phyloP scores from a whole-genome alignment of 495 filamentous ascomycete genomes.

The Aspergillus heteromorphus region DNA sequence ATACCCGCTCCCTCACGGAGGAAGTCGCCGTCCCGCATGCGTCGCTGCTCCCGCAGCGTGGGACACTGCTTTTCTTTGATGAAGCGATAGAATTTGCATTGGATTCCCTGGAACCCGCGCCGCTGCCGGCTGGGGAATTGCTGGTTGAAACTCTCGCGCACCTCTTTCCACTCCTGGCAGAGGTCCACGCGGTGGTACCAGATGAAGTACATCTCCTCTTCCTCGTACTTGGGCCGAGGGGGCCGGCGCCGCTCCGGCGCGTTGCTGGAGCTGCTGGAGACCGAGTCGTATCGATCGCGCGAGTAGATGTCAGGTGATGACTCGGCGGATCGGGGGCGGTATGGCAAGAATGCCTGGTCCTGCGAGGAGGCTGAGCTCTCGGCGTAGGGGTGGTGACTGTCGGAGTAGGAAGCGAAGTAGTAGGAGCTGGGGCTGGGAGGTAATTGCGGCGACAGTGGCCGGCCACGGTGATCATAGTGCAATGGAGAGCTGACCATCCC shows the following conservation, averaged over 20 bases:
- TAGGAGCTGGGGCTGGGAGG: constrained; percentile 28
- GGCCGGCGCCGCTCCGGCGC: constrained; percentile 35
- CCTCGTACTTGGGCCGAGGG: constrained; percentile 45
- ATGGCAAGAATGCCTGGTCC: constrained; percentile 17
- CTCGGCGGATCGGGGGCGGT: constrained; percentile 23
- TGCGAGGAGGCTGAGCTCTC: constrained; percentile 10
- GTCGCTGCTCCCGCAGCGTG: constrained; percentile 38
- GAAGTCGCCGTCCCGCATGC: constrained; percentile 43
- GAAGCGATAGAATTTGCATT: constrained; percentile 53
- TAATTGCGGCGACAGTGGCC: constrained; percentile 28
- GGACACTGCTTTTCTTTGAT: constrained; percentile 46
- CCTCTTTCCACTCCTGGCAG: constrained; percentile 47
- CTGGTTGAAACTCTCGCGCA: constrained; percentile 44
- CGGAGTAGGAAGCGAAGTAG: constrained; percentile 21
- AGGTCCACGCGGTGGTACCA: constrained; percentile 53
- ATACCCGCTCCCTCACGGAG: constrained; percentile 25
- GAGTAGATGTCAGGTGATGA: constrained; percentile 34
- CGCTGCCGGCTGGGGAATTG: constrained; percentile 43
- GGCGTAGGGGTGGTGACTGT: constrained; percentile 15
- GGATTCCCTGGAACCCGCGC: constrained; percentile 45
- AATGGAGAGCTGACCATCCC: constrained; percentile 10
- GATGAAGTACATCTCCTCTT: constrained; percentile 51
- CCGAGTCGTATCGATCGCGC: constrained; percentile 39
- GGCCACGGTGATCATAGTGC: constrained; percentile 13
- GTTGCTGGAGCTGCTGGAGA: constrained; percentile 39